These are phyloP conservation scores for Kluyveromyces marxianus DNA, from an alignment of 1,139 yeast species.

Conservation along the genomic window DNA sequence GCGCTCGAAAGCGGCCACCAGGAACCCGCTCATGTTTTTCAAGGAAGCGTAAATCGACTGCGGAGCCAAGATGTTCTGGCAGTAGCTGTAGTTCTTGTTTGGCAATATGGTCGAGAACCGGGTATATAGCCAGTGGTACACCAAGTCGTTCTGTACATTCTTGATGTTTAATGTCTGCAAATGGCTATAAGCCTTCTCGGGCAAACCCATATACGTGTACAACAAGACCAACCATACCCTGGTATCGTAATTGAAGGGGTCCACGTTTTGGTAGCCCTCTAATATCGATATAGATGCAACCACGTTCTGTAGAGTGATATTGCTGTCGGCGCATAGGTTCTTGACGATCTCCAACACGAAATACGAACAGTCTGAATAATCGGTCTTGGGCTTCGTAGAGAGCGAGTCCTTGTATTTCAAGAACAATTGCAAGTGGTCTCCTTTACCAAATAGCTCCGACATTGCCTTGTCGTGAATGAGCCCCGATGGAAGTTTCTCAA, in stretches of 20 bases:
- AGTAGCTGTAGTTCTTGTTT: conserved; percentile 21
- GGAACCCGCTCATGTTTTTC: conserved; percentile 19
- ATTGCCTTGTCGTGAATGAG: conserved; percentile 23
- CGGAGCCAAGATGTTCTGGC: conserved; percentile 11
- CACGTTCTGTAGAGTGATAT: conserved; percentile 14
- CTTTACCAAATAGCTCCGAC: conserved; percentile 11
- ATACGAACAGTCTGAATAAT: conserved; percentile 24
- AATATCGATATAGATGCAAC: conserved; percentile 20
- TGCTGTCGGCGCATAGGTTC: conserved; percentile 7
- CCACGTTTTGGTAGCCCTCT: conserved; percentile 26
- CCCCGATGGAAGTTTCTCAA: conserved; percentile 9
- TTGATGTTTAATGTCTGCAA: conserved; percentile 59
- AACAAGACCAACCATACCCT: conserved; percentile 56
- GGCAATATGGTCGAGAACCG: conserved; percentile 41
- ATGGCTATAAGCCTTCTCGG: conserved; percentile 38
- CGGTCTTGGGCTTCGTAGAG: conserved; percentile 20
- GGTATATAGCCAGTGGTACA: conserved; percentile 50
- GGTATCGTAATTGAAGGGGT: conserved; percentile 26
- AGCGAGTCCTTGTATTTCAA: conserved; percentile 16
- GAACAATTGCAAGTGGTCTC: conserved; percentile 10
- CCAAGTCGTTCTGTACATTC: conserved; percentile 72
- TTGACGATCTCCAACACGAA: conserved; percentile 22
- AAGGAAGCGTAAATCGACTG: conserved; percentile 19
- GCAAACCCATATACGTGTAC: conserved; percentile 53
- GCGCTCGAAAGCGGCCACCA: conserved; percentile 25